Base-by-base conservation (phyloP, 164 flowering plant species). In the Piper betle region DNA sequence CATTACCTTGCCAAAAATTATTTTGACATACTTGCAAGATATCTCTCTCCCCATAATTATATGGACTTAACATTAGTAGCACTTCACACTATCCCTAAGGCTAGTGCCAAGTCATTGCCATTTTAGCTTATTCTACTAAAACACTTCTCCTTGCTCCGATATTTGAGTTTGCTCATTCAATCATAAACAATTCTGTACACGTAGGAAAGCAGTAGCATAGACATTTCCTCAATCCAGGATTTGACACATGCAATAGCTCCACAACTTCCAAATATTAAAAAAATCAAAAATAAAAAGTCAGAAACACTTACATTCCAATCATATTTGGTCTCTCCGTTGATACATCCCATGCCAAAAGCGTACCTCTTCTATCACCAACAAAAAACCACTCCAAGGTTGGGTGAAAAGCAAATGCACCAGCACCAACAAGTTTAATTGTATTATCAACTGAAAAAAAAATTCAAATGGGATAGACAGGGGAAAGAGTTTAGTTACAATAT, bases 321-420 rank as follows among this genome's bases (percentile, higher is more conserved):
- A 94, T 85, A 72, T 42, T 85, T 62, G 99, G 99, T 62, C 91
- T 85, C 77, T 94, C 99, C 16, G 90, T 83, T 63, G 99, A 94
- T 38, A 91, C 99, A 79, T 94, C 99, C 99, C 99, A 91, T 40
- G 97, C 97, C 64, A 94, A 70, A 68, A 94, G 91, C 54, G 97
- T 80, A 64, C 99, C 99, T 66, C 91, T 79, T 71, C 97, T 81
- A 76, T 94, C 99, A 78, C 96, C 99, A 77, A 94, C 84, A 86
- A 88, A 91, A 60, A 91, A 74, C 96, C 96, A 94, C 74, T 91
- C 99, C 79, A 94, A 69, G 20, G 86, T 88, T 66, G 99, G 97
- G 72, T 94, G 99, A 72, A 94, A 91, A 46, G 91, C 85, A 81
- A 91, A 86, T 42, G 99, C 85, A 64, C 97, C 88, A 68, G 97